Conservation (phyloP, 495 filamentous ascomycete genomes). For the Aspergillus ostianus region DNA sequence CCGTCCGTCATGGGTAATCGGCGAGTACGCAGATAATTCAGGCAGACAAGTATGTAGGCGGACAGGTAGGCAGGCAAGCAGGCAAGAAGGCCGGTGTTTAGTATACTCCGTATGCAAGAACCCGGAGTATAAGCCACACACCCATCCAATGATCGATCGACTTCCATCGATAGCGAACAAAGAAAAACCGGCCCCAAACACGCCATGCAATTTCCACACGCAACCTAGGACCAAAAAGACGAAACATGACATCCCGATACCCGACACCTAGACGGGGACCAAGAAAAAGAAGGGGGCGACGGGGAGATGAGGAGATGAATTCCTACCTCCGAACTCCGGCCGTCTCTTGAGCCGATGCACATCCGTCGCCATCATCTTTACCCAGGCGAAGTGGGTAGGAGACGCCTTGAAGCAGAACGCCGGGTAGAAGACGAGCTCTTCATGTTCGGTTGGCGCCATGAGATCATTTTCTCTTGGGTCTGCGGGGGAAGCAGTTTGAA, state of each 20-base stretch:
- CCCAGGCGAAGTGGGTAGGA: slow-evolving; percentile 81
- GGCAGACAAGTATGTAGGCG: too few relatives aligned
- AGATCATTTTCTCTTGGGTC: slow-evolving; percentile 30
- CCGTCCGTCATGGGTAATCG: too few relatives aligned
- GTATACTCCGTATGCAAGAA: too few relatives aligned
- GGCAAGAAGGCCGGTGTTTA: background rate
- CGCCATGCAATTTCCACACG: background rate
- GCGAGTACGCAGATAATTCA: too few relatives aligned
- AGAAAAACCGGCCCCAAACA: too few relatives aligned
- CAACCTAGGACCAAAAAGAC: background rate
- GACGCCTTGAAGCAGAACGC: slow-evolving; percentile 82
- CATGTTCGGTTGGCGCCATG: slow-evolving; percentile 32
- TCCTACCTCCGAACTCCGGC: slow-evolving; percentile 65
- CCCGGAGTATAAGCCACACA: background rate
- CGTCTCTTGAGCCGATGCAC: slow-evolving; percentile 58
- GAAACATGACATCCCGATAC: background rate
- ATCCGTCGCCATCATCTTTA: slow-evolving; percentile 69
- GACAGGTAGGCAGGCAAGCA: too few relatives aligned
- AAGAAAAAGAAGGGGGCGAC: slow-evolving; percentile 11
- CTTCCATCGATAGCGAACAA: background rate
- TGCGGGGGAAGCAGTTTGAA: background rate
- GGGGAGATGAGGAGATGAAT: background rate
- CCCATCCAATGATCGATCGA: background rate
- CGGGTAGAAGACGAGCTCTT: slow-evolving; percentile 62
- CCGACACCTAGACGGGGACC: background rate